Conservation (phyloP, 768 basidiomycete species). For the Psilocybe cyanescens region DNA sequence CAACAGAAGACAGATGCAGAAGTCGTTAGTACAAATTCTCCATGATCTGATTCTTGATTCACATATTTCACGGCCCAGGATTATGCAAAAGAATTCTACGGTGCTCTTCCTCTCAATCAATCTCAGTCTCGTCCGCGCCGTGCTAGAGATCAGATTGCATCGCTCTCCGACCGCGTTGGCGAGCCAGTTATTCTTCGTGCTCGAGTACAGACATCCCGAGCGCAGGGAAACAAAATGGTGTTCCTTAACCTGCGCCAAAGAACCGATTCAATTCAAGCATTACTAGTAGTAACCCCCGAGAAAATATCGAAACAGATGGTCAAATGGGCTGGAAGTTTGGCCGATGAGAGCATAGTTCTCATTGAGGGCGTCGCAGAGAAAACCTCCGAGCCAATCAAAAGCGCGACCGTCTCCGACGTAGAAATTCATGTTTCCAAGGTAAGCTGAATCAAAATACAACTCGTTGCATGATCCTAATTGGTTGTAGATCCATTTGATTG, state of each 20-base stretch:
- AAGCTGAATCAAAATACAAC: slow-evolving; percentile 19
- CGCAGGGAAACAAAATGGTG: slow-evolving; percentile 94
- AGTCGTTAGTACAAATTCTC: slow-evolving; percentile 42
- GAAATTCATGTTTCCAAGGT: slow-evolving; percentile 89
- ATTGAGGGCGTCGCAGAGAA: slow-evolving; percentile 84
- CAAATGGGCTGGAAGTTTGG: slow-evolving; percentile 81
- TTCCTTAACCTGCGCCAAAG: slow-evolving; percentile 93
- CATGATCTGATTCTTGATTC: slow-evolving; percentile 15
- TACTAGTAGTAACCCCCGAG: slow-evolving; percentile 71
- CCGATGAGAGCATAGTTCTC: slow-evolving; percentile 89
- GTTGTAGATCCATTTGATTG: slow-evolving; percentile 75
- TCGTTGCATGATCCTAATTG: slow-evolving; percentile 4
- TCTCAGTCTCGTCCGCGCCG: slow-evolving; percentile 77
- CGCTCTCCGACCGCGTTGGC: slow-evolving; percentile 68
- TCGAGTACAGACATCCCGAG: slow-evolving; percentile 88
- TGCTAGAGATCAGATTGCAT: slow-evolving; percentile 64
- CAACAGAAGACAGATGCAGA: slow-evolving; percentile 69
- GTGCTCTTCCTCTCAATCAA: slow-evolving; percentile 87
- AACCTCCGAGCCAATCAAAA: slow-evolving; percentile 86
- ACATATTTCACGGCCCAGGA: slow-evolving; percentile 53
- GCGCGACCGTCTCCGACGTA: slow-evolving; percentile 83
- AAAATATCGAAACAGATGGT: slow-evolving; percentile 97
- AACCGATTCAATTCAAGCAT: slow-evolving; percentile 83
- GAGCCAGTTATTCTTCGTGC: slow-evolving; percentile 85
- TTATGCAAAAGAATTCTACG: slow-evolving; percentile 80